A percentile compares a stretch with the other conserved stretches of the same genome.
Conservation (phyloP, 495 filamentous ascomycete species). For the Elasticomyces elasticus region DNA sequence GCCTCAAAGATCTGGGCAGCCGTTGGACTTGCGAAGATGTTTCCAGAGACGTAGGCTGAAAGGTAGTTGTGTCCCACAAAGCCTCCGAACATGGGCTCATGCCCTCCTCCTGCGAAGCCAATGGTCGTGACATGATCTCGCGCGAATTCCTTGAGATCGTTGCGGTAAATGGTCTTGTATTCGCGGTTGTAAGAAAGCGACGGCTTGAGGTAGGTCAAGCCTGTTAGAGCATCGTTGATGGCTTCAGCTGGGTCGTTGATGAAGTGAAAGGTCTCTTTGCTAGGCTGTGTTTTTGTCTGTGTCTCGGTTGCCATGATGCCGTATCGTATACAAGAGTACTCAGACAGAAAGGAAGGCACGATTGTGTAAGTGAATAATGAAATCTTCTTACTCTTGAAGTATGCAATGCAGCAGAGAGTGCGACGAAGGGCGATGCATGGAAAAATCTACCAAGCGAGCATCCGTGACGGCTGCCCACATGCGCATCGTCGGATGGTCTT, state of each 20-base stretch:
- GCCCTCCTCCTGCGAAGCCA: conserved; percentile 22
- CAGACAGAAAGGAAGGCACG: neutral
- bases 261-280: conserved; percentile 22
- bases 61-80: conserved; percentile 23
- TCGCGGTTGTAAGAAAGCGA: conserved; percentile 14
- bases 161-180: conserved; percentile 21
- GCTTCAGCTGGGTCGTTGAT: conserved; percentile 19
- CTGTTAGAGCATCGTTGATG: conserved; percentile 18
- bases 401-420: too few species aligned
- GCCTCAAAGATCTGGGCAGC: conserved; percentile 21
- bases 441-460: too few species aligned
- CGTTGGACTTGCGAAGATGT: conserved; percentile 21
- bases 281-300: neutral
- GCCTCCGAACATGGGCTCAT: conserved; percentile 23
- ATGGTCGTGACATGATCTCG: conserved; percentile 20
- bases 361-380: neutral
- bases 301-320: conserved; percentile 10
- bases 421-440: neutral
- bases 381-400: too few species aligned
- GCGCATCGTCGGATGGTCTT: too few species aligned
- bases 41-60: conserved; percentile 18
- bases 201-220: conserved; percentile 15
- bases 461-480: too few species aligned
- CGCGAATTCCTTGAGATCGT: conserved; percentile 11
- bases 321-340: neutral